Evolutionary conservation across 306 rosid species (phyloP).

Genomic region (Castanea crenata): DNA sequence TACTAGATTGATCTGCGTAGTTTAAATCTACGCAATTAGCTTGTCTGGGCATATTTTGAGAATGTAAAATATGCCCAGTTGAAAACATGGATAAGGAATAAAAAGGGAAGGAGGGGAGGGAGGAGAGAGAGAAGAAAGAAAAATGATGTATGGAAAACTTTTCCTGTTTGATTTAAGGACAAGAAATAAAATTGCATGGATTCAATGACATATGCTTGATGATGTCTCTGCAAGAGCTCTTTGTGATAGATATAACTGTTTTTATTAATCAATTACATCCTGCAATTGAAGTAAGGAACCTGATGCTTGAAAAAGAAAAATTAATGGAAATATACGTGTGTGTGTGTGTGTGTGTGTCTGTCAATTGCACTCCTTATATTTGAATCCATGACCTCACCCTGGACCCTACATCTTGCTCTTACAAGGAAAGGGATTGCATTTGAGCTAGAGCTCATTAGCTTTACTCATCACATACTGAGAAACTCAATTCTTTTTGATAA

Average conservation of each 20-base stretch:
- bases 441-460: too few relatives aligned
- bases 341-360: too few relatives aligned
- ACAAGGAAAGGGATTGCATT: too few relatives aligned
- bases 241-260: conserved; percentile 71
- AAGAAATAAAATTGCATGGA: conserved; percentile 16
- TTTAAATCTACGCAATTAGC: background rate
- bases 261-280: conserved; percentile 70
- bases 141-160: background rate
- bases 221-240: conserved; percentile 78
- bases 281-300: conserved; percentile 71
- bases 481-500: too few relatives aligned
- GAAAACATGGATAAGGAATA: background rate
- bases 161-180: background rate
- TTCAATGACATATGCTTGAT: conserved; percentile 49
- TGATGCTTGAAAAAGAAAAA: conserved; percentile 25
- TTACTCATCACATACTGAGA: too few relatives aligned
- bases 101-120: background rate
- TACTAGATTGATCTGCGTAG: too few relatives aligned
- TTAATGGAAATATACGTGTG: too few relatives aligned
- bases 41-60: background rate
- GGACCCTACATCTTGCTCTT: too few relatives aligned
- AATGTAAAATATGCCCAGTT: too few relatives aligned
- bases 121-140: too few relatives aligned
- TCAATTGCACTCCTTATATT: too few relatives aligned
- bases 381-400: too few relatives aligned